Evolutionary conservation across 2,329 filamentous ascomycete genomes (phyloP).

Genomic region (Hypoxylon rubiginosum): DNA sequence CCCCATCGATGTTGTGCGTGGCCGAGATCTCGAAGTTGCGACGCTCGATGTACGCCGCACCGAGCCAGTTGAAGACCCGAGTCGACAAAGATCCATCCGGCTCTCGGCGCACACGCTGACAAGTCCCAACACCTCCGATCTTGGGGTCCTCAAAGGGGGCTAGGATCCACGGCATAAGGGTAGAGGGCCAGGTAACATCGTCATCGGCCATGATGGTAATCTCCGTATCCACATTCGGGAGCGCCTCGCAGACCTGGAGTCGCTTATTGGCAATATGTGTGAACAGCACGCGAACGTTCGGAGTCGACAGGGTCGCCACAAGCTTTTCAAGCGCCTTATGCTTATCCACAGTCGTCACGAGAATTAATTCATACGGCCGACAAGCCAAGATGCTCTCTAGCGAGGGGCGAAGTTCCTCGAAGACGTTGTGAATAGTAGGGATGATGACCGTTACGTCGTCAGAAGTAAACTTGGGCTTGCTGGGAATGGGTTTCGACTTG

Average conservation of each 20-base stretch:
- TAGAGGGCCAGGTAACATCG: constrained; percentile 92
- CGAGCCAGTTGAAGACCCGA: constrained; percentile 87
- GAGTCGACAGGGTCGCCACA: constrained; percentile 69
- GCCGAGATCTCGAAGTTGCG: constrained; percentile 98
- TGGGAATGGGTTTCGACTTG: constrained; percentile 84
- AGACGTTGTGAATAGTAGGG: constrained; percentile 89
- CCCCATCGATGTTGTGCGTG: constrained; percentile 93
- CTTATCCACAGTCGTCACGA: constrained; percentile 90
- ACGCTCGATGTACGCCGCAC: constrained; percentile 90
- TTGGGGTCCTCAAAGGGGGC: constrained; percentile 88
- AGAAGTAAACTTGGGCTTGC: constrained; percentile 82
- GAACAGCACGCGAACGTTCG: constrained; percentile 79
- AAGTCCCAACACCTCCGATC: constrained; percentile 93
- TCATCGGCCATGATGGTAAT: constrained; percentile 96
- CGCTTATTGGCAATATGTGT: constrained; percentile 94
- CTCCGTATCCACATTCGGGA: constrained; percentile 83
- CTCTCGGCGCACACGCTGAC: constrained; percentile 84
- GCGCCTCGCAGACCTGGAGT: constrained; percentile 90
- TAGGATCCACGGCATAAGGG: constrained; percentile 89
- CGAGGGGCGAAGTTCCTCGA: constrained; percentile 85
- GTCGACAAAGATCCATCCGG: constrained; percentile 70
- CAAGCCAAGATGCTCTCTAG: constrained; percentile 82
- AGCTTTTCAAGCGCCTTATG: constrained; percentile 76
- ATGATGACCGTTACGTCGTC: constrained; percentile 95
- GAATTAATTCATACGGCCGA: constrained; percentile 78